phyloP scores from a whole-genome alignment of 768 basidiomycete species.

The Tylopilus balloui region DNA sequence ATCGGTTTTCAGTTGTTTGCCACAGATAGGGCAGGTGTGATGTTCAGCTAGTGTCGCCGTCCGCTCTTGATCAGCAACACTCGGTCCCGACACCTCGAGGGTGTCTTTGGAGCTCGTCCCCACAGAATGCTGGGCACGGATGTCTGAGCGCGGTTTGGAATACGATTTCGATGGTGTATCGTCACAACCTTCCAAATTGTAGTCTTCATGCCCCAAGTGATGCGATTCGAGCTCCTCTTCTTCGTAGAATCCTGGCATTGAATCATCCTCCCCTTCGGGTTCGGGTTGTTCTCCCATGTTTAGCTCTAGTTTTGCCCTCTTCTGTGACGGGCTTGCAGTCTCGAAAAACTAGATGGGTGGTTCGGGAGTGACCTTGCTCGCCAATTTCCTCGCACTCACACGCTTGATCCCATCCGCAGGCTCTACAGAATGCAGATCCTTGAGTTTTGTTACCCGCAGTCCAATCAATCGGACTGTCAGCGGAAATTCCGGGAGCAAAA shows the following conservation, averaged over 20 bases:
- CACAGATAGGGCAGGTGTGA: slow-evolving; percentile 73
- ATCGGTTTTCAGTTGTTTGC: slow-evolving; percentile 55
- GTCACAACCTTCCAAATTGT: slow-evolving; percentile 6
- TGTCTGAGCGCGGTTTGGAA: slow-evolving; percentile 16
- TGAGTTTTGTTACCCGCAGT: slow-evolving; percentile 81
- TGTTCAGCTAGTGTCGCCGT: background rate
- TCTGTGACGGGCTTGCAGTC: slow-evolving; percentile 33
- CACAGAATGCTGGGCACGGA: background rate
- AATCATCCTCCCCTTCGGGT: slow-evolving; percentile 24
- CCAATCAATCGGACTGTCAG: slow-evolving; percentile 82
- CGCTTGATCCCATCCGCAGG: slow-evolving; percentile 62
- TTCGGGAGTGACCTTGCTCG: background rate
- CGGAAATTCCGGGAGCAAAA: slow-evolving; percentile 77
- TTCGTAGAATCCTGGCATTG: slow-evolving; percentile 54
- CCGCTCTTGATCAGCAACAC: slow-evolving; percentile 15
- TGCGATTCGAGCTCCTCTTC: slow-evolving; percentile 35
- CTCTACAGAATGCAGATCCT: slow-evolving; percentile 60
- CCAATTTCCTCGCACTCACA: slow-evolving; percentile 38
- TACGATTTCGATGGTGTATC: background rate
- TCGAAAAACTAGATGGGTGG: slow-evolving; percentile 52
- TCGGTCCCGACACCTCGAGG: slow-evolving; percentile 14
- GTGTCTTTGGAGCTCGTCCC: background rate
- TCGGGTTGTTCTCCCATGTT: slow-evolving; percentile 18
- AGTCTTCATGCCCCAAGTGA: slow-evolving; percentile 7
- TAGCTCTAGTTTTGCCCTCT: slow-evolving; percentile 36